These are phyloP conservation scores for Raddia guianensis DNA, from an alignment of 176 grass and related monocot species.

Conservation along the genomic window DNA sequence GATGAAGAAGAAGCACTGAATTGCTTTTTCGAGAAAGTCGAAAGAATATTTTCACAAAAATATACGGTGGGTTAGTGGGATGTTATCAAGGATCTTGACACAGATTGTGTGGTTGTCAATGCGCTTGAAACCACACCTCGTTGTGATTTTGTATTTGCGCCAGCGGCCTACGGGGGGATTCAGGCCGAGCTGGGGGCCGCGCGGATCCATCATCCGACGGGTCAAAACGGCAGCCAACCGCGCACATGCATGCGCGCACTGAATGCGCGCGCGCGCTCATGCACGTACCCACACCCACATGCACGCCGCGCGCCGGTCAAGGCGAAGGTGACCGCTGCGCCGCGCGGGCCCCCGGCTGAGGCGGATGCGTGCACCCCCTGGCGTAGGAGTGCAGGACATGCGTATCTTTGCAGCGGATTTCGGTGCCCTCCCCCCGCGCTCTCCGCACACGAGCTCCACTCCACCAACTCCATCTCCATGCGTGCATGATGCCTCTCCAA, in stretches of 20 bases:
- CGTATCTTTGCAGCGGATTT: constrained; percentile 44
- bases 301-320: background rate
- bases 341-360: constrained; percentile 6
- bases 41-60: too few species aligned
- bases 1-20: too few species aligned
- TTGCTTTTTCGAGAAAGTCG: too few species aligned
- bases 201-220: background rate
- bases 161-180: too few species aligned
- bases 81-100: too few species aligned
- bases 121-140: too few species aligned
- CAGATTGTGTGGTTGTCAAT: too few species aligned
- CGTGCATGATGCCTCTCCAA: background rate
- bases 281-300: constrained; percentile 2
- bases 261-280: background rate
- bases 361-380: too few species aligned
- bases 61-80: too few species aligned
- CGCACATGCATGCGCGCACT: constrained; percentile 30
- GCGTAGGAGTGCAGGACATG: background rate
- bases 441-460: constrained; percentile 23
- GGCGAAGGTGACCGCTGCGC: background rate
- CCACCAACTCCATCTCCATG: background rate
- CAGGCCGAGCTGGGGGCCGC: too few species aligned
- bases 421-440: background rate
- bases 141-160: too few species aligned
- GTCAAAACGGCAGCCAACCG: constrained; percentile 32